phyloP scores from a whole-genome alignment of 441 rosid species.

The Mallotus japonicus region DNA sequence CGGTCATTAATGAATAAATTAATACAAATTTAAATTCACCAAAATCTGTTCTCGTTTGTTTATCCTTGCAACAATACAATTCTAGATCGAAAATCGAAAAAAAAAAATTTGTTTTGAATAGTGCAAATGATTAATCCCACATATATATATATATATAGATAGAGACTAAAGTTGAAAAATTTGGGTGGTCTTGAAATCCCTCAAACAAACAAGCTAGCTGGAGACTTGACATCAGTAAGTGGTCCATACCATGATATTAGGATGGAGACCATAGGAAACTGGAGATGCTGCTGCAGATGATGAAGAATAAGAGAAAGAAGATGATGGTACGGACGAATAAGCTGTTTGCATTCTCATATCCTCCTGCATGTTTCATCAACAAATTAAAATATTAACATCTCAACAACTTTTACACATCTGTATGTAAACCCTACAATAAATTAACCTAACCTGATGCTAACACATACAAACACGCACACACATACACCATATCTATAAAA shows the following conservation, averaged over 20 bases:
- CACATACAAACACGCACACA: neutral
- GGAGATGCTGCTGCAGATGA: slow-evolving; percentile 42
- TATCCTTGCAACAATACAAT: too few relatives aligned
- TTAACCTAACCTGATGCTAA: neutral
- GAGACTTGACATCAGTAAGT: neutral
- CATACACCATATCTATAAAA: neutral
- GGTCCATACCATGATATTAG: slow-evolving; percentile 51
- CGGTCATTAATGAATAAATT: too few relatives aligned
- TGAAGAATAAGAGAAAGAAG: slow-evolving; percentile 59
- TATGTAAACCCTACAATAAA: neutral
- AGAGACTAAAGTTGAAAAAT: neutral
- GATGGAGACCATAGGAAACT: slow-evolving; percentile 58
- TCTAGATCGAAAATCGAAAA: neutral
- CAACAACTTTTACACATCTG: neutral
- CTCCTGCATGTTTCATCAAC: slow-evolving; percentile 52
- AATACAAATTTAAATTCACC: too few relatives aligned
- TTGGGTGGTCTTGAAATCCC: neutral
- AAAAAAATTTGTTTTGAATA: neutral
- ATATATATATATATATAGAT: too few relatives aligned
- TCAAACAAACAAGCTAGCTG: neutral
- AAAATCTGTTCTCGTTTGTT: too few relatives aligned
- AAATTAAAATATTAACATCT: neutral
- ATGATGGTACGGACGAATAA: slow-evolving; percentile 51
- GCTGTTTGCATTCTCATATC: slow-evolving; percentile 59
- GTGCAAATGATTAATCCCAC: neutral